Base-by-base conservation (phyloP, 2,329 filamentous ascomycete species). In the Trichophyton schoenleinii region DNA sequence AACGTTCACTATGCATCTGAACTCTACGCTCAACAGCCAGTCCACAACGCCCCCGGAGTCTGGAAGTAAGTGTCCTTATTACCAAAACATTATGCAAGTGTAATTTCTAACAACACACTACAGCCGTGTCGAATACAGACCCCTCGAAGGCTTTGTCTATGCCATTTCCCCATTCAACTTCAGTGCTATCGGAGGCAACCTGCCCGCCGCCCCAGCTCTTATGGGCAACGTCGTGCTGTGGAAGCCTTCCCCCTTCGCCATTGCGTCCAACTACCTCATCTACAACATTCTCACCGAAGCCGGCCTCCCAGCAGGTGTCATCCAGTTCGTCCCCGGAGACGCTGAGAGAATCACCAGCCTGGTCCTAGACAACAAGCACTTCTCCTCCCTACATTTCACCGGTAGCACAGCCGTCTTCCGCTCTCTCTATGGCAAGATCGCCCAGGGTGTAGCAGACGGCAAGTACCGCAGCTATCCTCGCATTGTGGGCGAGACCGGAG, bases 121-220 rank as follows among this genome's bases (percentile, higher is more conserved):
- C 63, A 81, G 80, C 76, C 84, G 91, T 48, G 82, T 91, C 63
- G 91, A 96, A 76, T 86, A 96, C 79, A 83, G 91, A 44, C 87
- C 92, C 18, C 83, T 97, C 2, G 91, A 97, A 74, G 91, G 91
- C 18, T 96, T 97, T 74, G 90, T 97, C 64, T 96, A 96, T 73
- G 92, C 91, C 42, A 85, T 96, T 68, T 89, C 87, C 63, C 91
- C 91, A 46, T 97, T 96, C 82, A 97, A 97, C 79, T 97, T 97
- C 77, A 96, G 91, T 25, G 91, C 91, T 65, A 95, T 97, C 68
- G 91, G 86, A 9, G 92, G 87, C 61, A 96, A 96, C 76, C 80
- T 97, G 49, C 84, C 88, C 15, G 87, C 84, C 55, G 87, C 89
- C 0, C 91, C 92, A 13, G 91, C 90, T 0, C 78, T 96, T 61